Percentiles rank a stretch among this genome's conserved stretches.
phyloP scores from a whole-genome alignment of 2,329 filamentous ascomycete genomes.

The Lachnellula cervina region DNA sequence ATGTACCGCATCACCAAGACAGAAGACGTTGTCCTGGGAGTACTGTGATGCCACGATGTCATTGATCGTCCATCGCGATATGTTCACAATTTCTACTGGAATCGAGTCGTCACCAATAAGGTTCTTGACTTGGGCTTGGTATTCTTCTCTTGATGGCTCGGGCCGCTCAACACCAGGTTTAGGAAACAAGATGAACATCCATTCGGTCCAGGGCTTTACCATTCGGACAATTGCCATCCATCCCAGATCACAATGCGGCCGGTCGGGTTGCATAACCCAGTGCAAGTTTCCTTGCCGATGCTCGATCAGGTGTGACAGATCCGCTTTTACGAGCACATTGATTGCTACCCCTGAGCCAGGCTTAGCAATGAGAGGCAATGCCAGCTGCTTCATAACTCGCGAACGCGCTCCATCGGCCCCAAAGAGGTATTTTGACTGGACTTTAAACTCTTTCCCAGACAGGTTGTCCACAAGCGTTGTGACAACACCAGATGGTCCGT shows the following conservation, averaged over 20 bases:
- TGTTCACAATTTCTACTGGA: slow-evolving; percentile 45
- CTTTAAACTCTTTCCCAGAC: slow-evolving; percentile 35
- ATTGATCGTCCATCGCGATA: slow-evolving; percentile 56
- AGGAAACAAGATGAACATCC: slow-evolving; percentile 54
- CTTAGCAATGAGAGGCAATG: slow-evolving; percentile 41
- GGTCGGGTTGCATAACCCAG: slow-evolving; percentile 53
- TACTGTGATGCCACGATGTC: slow-evolving; percentile 56
- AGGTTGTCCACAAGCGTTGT: slow-evolving; percentile 36
- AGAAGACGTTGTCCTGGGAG: slow-evolving; percentile 37
- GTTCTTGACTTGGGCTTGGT: slow-evolving; percentile 40
- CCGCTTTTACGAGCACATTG: slow-evolving; percentile 45
- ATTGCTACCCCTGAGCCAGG: slow-evolving; percentile 44
- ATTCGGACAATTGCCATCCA: slow-evolving; percentile 49
- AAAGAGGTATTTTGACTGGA: slow-evolving; percentile 53
- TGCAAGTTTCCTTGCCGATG: slow-evolving; percentile 54
- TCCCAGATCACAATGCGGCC: slow-evolving; percentile 45
- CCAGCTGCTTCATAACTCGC: slow-evolving; percentile 40
- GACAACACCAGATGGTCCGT: slow-evolving; percentile 10
- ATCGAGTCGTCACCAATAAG: slow-evolving; percentile 52
- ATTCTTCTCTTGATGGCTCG: slow-evolving; percentile 42
- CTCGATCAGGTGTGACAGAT: slow-evolving; percentile 46
- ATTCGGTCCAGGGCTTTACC: slow-evolving; percentile 56
- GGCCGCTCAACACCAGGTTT: slow-evolving; percentile 35
- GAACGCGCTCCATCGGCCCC: slow-evolving; percentile 51
- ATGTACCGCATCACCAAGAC: slow-evolving; percentile 54